Percentiles rank a stretch among this genome's conserved stretches.
phyloP scores from a whole-genome alignment of 78 protist species.

The Chrysochromulina tobinii region DNA sequence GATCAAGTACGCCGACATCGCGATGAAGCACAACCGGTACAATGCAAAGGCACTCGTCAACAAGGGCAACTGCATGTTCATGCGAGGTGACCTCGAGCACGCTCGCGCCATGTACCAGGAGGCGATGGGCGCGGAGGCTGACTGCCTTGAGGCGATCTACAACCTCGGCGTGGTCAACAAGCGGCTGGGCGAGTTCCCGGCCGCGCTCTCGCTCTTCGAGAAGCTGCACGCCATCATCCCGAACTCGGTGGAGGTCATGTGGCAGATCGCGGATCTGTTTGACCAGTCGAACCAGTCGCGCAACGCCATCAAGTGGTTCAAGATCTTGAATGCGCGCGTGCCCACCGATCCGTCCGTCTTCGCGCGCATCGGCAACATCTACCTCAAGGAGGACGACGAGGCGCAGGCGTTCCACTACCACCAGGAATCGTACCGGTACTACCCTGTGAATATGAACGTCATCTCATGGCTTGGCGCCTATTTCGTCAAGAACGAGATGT shows the following conservation, averaged over 20 bases:
- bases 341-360: conserved; percentile 71
- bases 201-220: conserved; percentile 54
- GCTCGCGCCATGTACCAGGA: conserved; percentile 60
- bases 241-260: conserved; percentile 55
- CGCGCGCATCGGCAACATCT: conserved; percentile 50
- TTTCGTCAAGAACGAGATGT: conserved; percentile 63
- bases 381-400: conserved; percentile 57
- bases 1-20: conserved; percentile 61
- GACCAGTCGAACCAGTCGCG: not conserved
- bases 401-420: conserved; percentile 66
- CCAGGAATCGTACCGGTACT: conserved; percentile 55
- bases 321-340: conserved; percentile 29
- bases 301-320: conserved; percentile 54
- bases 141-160: conserved; percentile 79
- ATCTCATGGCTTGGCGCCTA: conserved; percentile 82
- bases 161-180: conserved; percentile 63
- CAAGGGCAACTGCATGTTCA: conserved; percentile 67
- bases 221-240: conserved; percentile 53
- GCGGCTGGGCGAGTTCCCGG: conserved; percentile 43
- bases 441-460: conserved; percentile 70
- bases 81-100: conserved; percentile 20
- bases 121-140: conserved; percentile 72
- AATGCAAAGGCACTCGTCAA: conserved; percentile 82
- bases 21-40: conserved; percentile 67
- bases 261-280: not conserved